Evolutionary conservation across 306 rosid species (phyloP), one percentile per base, ranked within the genome.

Genomic region (Argentina anserina): DNA sequence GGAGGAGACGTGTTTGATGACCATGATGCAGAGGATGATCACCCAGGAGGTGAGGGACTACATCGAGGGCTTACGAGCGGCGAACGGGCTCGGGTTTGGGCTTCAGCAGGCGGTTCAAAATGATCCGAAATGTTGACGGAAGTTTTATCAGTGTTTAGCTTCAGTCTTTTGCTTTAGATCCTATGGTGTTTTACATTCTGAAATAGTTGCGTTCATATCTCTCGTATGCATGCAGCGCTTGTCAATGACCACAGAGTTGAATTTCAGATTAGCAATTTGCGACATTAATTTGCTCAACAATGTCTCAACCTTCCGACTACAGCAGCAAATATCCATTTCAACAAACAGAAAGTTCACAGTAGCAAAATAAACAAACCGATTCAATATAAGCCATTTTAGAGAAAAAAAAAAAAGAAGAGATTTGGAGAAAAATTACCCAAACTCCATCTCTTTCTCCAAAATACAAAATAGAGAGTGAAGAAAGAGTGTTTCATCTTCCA

Each of bases 21-120:
- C 70, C 58, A 59, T 84, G 70, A 77, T 89, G 80, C 85, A 74
- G 87, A 76, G 84, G 55, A 84, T 94, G 90, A 80, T 94, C 50
- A 91, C 95, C 2, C 80, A 77, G 29, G 98, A 94, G 72, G 98
- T 94, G 34, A 81, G 84, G 76, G 81, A 25, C 72, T 89, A 89
- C 80, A 23, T 91, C 13, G 86, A 86, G 1, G 66, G 61, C n/a
- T 75, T 87, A 72, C 77, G 79, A 73, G 77, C 74, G 5, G 47
- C 45, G 1, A 72, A 61, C n/a, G 76, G 77, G 21, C 76, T 69
- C 8, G 31, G 17, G 7, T 58, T 74, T 78, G 82, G 74, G 39
- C 31, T 53, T 34, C 73, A 33, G 17, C 15, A 75, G 0, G 3
- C 49, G 13, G 62, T 17, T 17, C 77, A 56, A 55, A 72, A 72